Base-by-base conservation (phyloP, 179 eudicot genomes). In the Pouteria campechiana region DNA sequence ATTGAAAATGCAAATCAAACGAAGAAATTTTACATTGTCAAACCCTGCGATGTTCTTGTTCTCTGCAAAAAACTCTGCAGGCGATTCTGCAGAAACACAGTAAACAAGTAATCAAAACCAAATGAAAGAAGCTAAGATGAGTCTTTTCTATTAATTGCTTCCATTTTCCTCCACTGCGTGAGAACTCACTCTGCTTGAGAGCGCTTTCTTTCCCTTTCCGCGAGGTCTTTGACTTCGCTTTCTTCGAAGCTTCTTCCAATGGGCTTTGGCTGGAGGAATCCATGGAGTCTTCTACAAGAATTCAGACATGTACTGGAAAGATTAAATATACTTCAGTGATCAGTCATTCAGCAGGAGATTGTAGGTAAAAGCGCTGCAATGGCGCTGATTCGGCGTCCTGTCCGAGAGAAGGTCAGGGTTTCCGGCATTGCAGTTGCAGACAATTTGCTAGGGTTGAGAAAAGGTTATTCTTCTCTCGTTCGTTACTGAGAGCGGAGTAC, bases 1-100 rank as follows among this genome's bases (percentile, higher is more conserved):
- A n/a, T n/a, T n/a, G n/a, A n/a, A n/a, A n/a, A n/a, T 6, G 28
- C n/a, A 39, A 1, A 27, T 1, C 3, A 17, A 1, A 28, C n/a
- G 25, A 19, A 34, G 2, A 10, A 28, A 32, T 60, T 88, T 70
- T 40, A 92, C 99, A 63, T 90, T 90, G 42, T 90, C 98, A 37
- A 90, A 90, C 2, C 98, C 98, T 23, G 98, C 96, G 57, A 90
- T 90, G 52, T 79, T 86, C 54, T 90, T 90, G 61, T 90, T 90
- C 67, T 90, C 98, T 0, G 98, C 96, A 23, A 90, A 90, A 54
- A 90, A 90, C 57, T 90, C 98, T 3, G 93, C 93, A 10, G 93
- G 93, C 22, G 94, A 83, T 31, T 83, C 93, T 82, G 68, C 60
- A 18, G 7, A 14, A 28, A 36, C 2, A 1, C 37, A 22, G 63